phyloP scores from a whole-genome alignment of 148 eudicot species.

The Dysphania ambrosioides region DNA sequence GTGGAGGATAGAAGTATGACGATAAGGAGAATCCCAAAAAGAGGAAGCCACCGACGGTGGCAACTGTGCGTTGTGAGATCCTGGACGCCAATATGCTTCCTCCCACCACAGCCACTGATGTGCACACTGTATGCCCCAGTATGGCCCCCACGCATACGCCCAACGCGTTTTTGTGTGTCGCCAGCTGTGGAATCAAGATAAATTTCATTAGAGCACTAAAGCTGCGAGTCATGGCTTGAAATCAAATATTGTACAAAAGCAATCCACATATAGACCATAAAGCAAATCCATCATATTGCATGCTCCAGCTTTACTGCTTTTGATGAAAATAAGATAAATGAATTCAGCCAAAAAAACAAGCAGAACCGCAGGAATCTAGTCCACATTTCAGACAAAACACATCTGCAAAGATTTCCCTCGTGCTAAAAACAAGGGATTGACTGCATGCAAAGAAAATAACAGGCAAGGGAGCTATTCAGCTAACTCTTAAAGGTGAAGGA shows the following conservation, averaged over 20 bases:
- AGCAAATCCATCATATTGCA: background rate
- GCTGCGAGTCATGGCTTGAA: background rate
- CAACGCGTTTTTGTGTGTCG: slow-evolving; percentile 88
- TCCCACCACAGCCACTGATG: slow-evolving; percentile 90
- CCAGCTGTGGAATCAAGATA: slow-evolving; percentile 46
- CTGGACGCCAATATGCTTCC: slow-evolving; percentile 94
- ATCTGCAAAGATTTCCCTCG: background rate
- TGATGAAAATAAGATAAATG: background rate
- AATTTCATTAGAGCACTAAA: background rate
- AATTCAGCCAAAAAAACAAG: background rate
- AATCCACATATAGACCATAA: background rate
- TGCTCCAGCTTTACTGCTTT: slow-evolving; percentile 1
- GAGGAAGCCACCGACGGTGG: slow-evolving; percentile 81
- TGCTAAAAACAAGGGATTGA: background rate
- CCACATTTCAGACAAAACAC: background rate
- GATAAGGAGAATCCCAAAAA: slow-evolving; percentile 87
- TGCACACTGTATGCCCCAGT: slow-evolving; percentile 77
- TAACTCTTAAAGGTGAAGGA: background rate
- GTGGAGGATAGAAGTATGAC: slow-evolving; percentile 92
- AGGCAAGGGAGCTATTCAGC: background rate
- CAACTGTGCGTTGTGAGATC: slow-evolving; percentile 90
- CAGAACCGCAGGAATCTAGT: background rate
- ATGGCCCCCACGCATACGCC: slow-evolving; percentile 86
- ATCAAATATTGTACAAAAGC: background rate
- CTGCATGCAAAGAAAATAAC: background rate